Evolutionary conservation across 2,329 filamentous ascomycete genomes (phyloP).

Genomic region (Exophiala oligosperma): DNA sequence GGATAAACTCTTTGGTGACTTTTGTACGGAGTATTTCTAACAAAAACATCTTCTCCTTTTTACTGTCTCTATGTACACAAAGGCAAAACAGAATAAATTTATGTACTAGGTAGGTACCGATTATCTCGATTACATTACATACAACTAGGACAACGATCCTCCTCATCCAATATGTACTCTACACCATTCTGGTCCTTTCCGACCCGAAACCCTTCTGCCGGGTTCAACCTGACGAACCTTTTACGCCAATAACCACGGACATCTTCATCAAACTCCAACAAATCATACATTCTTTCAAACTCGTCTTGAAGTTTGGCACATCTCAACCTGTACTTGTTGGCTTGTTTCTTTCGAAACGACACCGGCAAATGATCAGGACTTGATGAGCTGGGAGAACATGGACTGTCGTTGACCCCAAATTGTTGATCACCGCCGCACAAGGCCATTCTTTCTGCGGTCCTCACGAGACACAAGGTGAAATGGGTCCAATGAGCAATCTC

Average conservation of each 20-base stretch:
- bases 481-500: conserved; percentile 10
- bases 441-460: conserved; percentile 9
- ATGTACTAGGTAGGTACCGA: too few species aligned
- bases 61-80: too few species aligned
- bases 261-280: conserved; percentile 5
- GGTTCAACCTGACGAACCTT: conserved; percentile 3
- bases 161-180: background rate
- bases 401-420: background rate
- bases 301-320: background rate
- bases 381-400: background rate
- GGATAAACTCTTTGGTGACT: too few species aligned
- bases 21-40: too few species aligned
- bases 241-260: conserved; percentile 1
- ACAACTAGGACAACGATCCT: background rate
- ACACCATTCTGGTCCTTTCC: background rate
- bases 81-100: too few species aligned
- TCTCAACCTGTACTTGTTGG: conserved; percentile 4
- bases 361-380: background rate
- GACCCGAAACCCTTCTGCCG: background rate
- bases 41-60: too few species aligned
- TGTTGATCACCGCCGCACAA: background rate
- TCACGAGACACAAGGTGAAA: conserved; percentile 9
- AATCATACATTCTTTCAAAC: conserved; percentile 1
- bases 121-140: background rate
- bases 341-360: conserved; percentile 1